Evolutionary conservation across 2,329 filamentous ascomycete species (phyloP).

Genomic region (Ophiostoma perfectum): DNA sequence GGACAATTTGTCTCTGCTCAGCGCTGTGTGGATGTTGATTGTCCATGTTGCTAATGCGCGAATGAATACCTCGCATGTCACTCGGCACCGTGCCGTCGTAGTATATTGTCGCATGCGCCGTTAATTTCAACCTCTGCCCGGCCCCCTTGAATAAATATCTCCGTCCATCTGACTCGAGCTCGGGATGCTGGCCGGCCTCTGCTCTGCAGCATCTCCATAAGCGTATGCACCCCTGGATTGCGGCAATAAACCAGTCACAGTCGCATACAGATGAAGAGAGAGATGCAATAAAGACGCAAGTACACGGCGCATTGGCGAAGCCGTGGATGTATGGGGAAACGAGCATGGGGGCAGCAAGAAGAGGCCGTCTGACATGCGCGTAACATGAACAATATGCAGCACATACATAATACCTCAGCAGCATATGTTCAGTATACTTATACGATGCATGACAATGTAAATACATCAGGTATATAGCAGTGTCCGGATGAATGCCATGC

Average conservation of each 20-base stretch:
- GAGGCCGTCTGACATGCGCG: no score
- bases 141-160: conserved; percentile 4
- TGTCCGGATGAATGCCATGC: neutral
- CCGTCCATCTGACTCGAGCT: conserved; percentile 6
- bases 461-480: no score
- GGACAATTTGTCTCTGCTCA: neutral
- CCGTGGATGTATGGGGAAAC: no score
- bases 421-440: no score
- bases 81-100: no score
- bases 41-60: neutral
- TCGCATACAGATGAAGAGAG: neutral
- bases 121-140: no score
- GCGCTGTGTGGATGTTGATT: neutral
- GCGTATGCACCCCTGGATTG: neutral
- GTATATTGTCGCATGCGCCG: no score
- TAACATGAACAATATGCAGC: no score
- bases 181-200: conserved; percentile 10
- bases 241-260: neutral
- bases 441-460: no score
- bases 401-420: no score
- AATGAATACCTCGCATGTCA: neutral
- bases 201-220: conserved; percentile 3
- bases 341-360: no score
- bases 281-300: neutral
- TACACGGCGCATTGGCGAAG: no score